Evolutionary conservation across 257 asterid genomes (phyloP), one percentile per base, ranked within the genome.

Genomic region (Cordia subcordata): DNA sequence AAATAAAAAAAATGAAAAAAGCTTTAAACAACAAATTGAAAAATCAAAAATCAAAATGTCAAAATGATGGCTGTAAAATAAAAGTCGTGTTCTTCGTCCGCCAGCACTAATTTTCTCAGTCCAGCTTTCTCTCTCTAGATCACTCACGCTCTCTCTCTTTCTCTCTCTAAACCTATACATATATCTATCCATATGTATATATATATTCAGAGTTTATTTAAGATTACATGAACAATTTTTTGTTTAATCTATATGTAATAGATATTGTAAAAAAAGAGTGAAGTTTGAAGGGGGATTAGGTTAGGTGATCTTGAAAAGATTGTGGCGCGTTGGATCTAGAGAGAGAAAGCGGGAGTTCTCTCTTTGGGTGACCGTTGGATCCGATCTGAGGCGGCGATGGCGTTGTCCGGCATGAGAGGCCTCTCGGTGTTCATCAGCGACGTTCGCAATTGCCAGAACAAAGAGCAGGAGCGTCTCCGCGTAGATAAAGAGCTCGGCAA

Each of bases 331-430:
- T 73, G 85, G 91, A 83, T 86, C 91, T 75, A 68, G 76, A 42
- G 47, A 42, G 47, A 42, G 47, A 42, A 42, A 42, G 70, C 51
- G 35, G 63, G 69, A 62, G 69, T 60, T 75, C 47, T 42, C 47
- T 42, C 47, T 42, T 42, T 42, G 47, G 35, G 54, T 49, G 52
- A 58, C 40, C 33, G 72, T 74, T 65, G 86, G 91, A 87, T 82
- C 90, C 82, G 87, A 72, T n/a, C n/a, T n/a, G n/a, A n/a, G n/a
- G 55, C 35, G 53, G 66, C 58, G 68, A 92, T 92, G 99, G 99
- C 97, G 85, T 84, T 88, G 69, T 92, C 99, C 54, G 99, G 99
- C 73, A 92, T 92, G 99, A 75, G 99, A 72, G 99, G 99, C 35
- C 77, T 92, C 71, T 92, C 99, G 76, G 99, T 92, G 74, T 92